phyloP scores from a whole-genome alignment of 345 rosid genomes.

The Lepidium africanum region DNA sequence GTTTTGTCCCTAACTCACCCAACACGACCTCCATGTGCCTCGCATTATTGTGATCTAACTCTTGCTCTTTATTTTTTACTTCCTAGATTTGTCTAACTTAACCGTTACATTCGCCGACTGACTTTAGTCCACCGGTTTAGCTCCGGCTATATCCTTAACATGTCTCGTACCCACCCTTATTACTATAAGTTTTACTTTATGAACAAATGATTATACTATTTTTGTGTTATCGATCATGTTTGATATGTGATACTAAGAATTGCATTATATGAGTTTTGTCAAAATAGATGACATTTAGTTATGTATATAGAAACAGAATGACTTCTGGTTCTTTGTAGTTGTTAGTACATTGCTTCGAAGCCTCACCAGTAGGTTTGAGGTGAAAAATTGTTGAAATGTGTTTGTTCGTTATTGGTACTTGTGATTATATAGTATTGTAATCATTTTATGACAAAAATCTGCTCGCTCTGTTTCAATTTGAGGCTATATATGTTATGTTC shows the following conservation, averaged over 20 bases:
- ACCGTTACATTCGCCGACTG: not conserved
- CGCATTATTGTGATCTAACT: conserved; percentile 12
- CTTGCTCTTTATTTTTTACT: not conserved
- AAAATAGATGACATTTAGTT: not conserved
- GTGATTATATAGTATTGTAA: no score
- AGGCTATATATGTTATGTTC: not conserved
- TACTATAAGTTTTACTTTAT: not conserved
- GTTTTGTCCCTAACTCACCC: conserved; percentile 32
- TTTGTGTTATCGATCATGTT: not conserved
- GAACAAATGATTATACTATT: not conserved
- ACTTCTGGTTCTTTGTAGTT: no score
- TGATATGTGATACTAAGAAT: not conserved
- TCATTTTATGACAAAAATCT: not conserved
- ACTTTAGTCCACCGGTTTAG: not conserved
- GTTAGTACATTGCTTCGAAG: no score
- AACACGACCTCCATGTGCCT: conserved; percentile 27
- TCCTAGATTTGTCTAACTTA: not conserved
- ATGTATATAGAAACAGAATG: not conserved
- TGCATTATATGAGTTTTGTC: not conserved
- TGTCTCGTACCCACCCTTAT: no score
- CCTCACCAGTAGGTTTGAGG: conserved; percentile 14
- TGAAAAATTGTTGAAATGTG: conserved; percentile 12
- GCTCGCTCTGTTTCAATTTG: not conserved
- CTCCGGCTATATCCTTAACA: no score
- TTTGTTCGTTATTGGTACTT: not conserved